A percentile compares a stretch with the other conserved stretches of the same genome.
These are phyloP conservation scores for Solanum chiquidenum DNA, from an alignment of 257 asterid species.

Conservation along the genomic window DNA sequence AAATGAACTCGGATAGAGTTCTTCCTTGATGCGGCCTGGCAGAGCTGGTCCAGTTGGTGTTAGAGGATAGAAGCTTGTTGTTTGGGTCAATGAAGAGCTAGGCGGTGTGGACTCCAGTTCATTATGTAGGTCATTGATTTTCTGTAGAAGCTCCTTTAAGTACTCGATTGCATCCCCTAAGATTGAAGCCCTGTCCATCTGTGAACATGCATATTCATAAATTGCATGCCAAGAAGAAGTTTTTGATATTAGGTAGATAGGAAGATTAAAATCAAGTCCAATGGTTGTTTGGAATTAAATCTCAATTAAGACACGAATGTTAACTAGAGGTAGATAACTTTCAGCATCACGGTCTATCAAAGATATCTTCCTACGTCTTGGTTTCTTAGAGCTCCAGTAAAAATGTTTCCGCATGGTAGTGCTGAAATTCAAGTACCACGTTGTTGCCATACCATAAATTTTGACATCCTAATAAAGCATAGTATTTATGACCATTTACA, in stretches of 20 bases:
- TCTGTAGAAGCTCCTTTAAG: constrained; percentile 72
- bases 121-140: constrained; percentile 72
- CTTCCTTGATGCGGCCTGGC: constrained; percentile 63
- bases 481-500: background rate
- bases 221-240: background rate
- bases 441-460: background rate
- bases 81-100: constrained; percentile 42
- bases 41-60: constrained; percentile 62
- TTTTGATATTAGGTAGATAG: background rate
- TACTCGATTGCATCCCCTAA: constrained; percentile 90
- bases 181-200: constrained; percentile 96
- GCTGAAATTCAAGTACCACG: background rate
- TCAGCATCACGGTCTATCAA: background rate
- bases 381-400: background rate
- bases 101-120: constrained; percentile 66
- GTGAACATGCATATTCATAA: background rate
- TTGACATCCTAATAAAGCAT: background rate
- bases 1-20: constrained; percentile 57
- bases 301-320: background rate
- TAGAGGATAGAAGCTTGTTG: constrained; percentile 60
- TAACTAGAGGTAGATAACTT: background rate
- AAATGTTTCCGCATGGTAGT: background rate
- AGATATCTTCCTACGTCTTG: background rate
- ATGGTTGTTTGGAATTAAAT: background rate
- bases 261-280: background rate